Evolutionary conservation across 768 basidiomycete species (phyloP).

Genomic region (Sutorius australiensis): DNA sequence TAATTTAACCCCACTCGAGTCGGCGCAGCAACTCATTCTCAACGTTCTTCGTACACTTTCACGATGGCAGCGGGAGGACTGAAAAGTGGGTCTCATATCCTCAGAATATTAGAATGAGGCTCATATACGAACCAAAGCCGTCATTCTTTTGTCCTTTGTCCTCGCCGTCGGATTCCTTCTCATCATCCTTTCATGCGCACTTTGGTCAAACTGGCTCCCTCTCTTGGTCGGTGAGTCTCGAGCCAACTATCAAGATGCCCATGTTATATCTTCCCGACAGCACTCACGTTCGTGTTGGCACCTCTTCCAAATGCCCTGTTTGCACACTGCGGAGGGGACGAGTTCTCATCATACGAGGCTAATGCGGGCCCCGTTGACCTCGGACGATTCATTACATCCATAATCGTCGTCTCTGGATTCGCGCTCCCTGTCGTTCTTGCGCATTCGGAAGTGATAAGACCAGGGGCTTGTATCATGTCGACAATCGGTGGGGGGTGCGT

Average conservation of each 20-base stretch:
- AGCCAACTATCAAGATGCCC: background rate
- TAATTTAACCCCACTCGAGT: slow-evolving; percentile 12
- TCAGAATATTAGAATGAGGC: background rate
- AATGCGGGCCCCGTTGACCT: slow-evolving; percentile 75
- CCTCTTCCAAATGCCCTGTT: slow-evolving; percentile 94
- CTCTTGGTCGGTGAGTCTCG: slow-evolving; percentile 80
- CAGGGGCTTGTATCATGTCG: slow-evolving; percentile 89
- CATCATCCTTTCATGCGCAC: slow-evolving; percentile 94
- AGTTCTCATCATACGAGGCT: slow-evolving; percentile 77
- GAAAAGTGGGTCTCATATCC: slow-evolving; percentile 48
- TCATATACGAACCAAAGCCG: slow-evolving; percentile 50
- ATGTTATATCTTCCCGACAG: slow-evolving; percentile 37
- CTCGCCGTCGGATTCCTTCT: slow-evolving; percentile 97
- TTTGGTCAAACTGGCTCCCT: slow-evolving; percentile 96
- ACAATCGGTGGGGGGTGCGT: slow-evolving; percentile 84
- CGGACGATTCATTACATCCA: slow-evolving; percentile 90
- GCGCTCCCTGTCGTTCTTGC: slow-evolving; percentile 89
- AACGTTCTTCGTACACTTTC: slow-evolving; percentile 1
- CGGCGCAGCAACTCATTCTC: slow-evolving; percentile 2
- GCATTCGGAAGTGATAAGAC: slow-evolving; percentile 83
- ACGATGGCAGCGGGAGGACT: slow-evolving; percentile 64
- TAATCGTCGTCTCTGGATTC: slow-evolving; percentile 89
- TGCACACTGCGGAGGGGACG: slow-evolving; percentile 87
- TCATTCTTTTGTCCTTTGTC: slow-evolving; percentile 95
- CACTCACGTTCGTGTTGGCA: slow-evolving; percentile 90